These are phyloP conservation scores for Tetracladium maxilliforme DNA, from an alignment of 2,329 filamentous ascomycete species.

Conservation along the genomic window DNA sequence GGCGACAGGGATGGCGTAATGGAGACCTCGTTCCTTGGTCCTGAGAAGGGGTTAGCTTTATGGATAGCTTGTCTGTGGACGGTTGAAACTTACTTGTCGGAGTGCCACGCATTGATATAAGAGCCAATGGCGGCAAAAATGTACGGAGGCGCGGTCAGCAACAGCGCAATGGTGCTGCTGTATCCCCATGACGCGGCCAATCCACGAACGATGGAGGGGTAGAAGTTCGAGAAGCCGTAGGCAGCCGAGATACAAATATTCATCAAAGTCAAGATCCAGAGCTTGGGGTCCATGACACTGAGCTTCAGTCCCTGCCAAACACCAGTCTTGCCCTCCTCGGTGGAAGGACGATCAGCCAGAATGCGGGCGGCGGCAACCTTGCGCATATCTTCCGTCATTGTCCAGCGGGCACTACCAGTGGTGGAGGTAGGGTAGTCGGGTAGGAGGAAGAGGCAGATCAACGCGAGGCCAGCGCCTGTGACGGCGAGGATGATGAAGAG, in stretches of 20 bases:
- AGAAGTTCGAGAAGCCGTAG: constrained; percentile 19
- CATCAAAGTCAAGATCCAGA: constrained; percentile 3
- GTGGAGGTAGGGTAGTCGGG: constrained; percentile 5
- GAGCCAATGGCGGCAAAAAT: constrained; percentile 10
- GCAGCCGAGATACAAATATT: constrained; percentile 7
- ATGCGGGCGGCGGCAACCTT: background rate
- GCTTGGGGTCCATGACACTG: constrained; percentile 1
- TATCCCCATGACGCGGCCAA: constrained; percentile 12
- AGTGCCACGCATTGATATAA: constrained; percentile 18
- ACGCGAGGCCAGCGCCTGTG: constrained; percentile 19
- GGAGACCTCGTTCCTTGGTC: constrained; percentile 11
- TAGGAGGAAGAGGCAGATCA: constrained; percentile 13
- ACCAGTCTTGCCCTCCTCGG: constrained; percentile 1
- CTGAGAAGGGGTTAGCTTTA: too few species aligned
- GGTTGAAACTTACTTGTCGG: too few species aligned
- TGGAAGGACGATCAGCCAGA: constrained; percentile 1
- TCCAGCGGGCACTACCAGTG: background rate
- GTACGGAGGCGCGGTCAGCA: constrained; percentile 2
- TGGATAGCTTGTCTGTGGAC: too few species aligned
- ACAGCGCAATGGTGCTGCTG: constrained; percentile 5
- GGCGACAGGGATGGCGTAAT: constrained; percentile 5
- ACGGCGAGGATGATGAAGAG: constrained; percentile 24
- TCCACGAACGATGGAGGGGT: constrained; percentile 10
- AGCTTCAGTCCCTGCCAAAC: constrained; percentile 3
- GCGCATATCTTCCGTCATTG: background rate